Evolutionary conservation across 257 asterid genomes (phyloP).

Genomic region (Solanum raphanifolium): DNA sequence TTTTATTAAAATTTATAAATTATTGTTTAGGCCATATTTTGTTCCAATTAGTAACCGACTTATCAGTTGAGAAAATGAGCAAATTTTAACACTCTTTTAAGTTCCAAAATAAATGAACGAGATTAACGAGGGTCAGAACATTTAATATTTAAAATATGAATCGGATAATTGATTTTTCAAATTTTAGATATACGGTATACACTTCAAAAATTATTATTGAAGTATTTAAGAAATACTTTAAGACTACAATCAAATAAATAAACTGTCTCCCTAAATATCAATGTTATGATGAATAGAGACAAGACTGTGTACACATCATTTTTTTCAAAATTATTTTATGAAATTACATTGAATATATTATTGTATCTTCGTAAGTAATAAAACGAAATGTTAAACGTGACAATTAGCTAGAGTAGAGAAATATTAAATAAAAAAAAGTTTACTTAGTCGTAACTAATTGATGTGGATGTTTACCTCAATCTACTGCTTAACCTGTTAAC

Average conservation of each 20-base stretch:
- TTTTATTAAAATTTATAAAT: neutral
- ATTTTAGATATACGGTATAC: neutral
- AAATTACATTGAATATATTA: neutral
- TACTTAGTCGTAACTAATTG: neutral
- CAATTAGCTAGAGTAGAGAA: neutral
- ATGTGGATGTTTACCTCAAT: neutral
- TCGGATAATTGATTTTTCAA: neutral
- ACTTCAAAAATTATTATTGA: neutral
- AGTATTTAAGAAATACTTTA: neutral
- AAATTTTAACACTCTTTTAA: neutral
- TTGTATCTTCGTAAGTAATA: neutral
- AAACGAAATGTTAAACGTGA: neutral
- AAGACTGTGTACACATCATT: fast-evolving
- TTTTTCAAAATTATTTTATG: neutral
- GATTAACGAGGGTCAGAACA: neutral
- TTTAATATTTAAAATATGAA: neutral
- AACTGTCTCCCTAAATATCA: neutral
- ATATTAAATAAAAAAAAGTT: no score
- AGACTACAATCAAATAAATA: neutral
- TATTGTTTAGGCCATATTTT: neutral
- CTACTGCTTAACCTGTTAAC: neutral
- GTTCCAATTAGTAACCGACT: neutral
- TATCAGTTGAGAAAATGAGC: neutral
- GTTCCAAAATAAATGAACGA: neutral
- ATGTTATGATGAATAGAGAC: fast-evolving